phyloP scores from a whole-genome alignment of 1,139 yeast species.

The Debaryomyces nepalensis region DNA sequence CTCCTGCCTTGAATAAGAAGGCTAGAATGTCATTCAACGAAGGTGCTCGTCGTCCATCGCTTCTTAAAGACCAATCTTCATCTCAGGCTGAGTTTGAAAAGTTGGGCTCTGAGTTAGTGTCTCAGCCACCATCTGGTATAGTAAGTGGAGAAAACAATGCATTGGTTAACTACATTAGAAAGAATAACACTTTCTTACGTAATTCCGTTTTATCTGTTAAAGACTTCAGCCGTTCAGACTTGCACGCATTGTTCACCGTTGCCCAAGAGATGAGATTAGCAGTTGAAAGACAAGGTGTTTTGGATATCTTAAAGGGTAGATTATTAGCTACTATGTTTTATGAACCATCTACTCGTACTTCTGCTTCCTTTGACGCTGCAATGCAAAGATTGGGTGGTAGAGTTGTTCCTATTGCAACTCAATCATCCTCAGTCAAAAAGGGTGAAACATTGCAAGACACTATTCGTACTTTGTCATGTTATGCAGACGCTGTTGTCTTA shows the following conservation, averaged over 20 bases:
- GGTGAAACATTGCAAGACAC: constrained; percentile 99
- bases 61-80: constrained; percentile 36
- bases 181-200: constrained; percentile 86
- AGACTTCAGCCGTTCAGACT: constrained; percentile 82
- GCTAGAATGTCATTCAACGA: constrained; percentile 52
- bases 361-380: constrained; percentile 97
- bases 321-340: constrained; percentile 94
- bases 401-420: constrained; percentile 84
- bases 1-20: constrained; percentile 49
- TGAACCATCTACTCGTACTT: constrained; percentile 97
- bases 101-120: constrained; percentile 72
- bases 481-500: constrained; percentile 94
- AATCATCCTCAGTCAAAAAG: constrained; percentile 90
- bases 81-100: constrained; percentile 55
- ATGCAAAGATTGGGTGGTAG: constrained; percentile 99
- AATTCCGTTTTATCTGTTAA: constrained; percentile 86
- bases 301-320: constrained; percentile 88
- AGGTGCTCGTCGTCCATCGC: constrained; percentile 50
- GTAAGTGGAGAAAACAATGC: constrained; percentile 80
- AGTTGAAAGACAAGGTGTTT: constrained; percentile 94
- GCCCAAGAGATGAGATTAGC: constrained; percentile 98
- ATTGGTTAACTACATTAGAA: constrained; percentile 73
- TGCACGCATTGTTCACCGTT: constrained; percentile 90
- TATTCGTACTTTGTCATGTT: constrained; percentile 90
- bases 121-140: constrained; percentile 63